A percentile compares a stretch with the other conserved stretches of the same genome.
These are phyloP conservation scores for Beauveria caledonica DNA, from an alignment of 2,329 filamentous ascomycete species.

Conservation along the genomic window DNA sequence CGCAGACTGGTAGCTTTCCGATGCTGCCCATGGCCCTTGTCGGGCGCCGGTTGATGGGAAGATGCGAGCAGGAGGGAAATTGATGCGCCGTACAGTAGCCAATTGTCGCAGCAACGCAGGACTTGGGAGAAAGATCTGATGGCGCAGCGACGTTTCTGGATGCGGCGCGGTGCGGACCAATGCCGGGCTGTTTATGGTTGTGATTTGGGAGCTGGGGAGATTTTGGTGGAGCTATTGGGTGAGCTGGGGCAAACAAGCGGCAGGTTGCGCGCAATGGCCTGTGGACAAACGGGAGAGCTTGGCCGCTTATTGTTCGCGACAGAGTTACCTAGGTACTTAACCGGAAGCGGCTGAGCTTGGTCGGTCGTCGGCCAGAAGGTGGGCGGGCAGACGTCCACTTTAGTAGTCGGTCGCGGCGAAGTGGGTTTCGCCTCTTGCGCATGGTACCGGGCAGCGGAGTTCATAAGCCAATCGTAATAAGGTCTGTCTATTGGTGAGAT, in stretches of 20 bases:
- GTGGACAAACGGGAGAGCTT: background rate
- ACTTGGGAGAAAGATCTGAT: background rate
- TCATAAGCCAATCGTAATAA: conserved; percentile 3
- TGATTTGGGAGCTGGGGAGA: conserved; percentile 1
- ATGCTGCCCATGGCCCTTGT: conserved; percentile 9
- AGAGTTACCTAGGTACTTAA: background rate
- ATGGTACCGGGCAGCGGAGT: background rate
- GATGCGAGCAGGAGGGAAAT: background rate
- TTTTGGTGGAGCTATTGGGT: background rate
- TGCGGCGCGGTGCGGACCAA: conserved; percentile 9
- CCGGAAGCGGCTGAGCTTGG: conserved; percentile 9
- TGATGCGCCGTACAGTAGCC: background rate
- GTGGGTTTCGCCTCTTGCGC: conserved; percentile 6
- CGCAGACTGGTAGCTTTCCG: background rate
- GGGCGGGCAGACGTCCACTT: conserved; percentile 9
- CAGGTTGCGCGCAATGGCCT: background rate
- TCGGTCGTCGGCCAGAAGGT: background rate
- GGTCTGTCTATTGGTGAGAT: background rate
- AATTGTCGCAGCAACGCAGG: background rate
- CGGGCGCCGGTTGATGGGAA: background rate
- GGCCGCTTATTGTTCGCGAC: background rate
- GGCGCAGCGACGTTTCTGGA: background rate
- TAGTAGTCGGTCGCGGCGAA: conserved; percentile 3
- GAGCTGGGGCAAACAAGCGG: background rate
- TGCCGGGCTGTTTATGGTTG: conserved; percentile 2